Percentiles rank a stretch among this genome's conserved stretches.
Evolutionary conservation across 169 alveolate genomes (phyloP).

Genomic region (Miamiensis avidus): DNA sequence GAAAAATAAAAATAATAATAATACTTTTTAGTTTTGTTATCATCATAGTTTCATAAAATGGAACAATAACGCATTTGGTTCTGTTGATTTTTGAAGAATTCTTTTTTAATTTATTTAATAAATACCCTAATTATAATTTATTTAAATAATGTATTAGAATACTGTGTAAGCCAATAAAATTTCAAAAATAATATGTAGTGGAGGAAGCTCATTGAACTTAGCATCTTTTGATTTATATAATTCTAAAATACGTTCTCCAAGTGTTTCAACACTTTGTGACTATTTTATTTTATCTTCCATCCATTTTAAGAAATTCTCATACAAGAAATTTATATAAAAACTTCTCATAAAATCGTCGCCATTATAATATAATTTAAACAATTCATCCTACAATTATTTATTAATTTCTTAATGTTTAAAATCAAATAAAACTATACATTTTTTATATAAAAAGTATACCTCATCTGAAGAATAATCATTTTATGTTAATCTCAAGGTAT

Average conservation of each 20-base stretch:
- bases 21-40: not conserved
- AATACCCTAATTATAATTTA: not conserved
- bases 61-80: not conserved
- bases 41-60: conserved; percentile 5
- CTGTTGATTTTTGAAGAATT: not conserved
- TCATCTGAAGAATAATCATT: conserved; percentile 23
- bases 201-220: not conserved
- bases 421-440: not conserved
- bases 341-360: conserved; percentile 18
- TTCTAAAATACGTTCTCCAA: conserved; percentile 3
- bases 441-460: not conserved
- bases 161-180: conserved; percentile 2
- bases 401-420: too few relatives aligned
- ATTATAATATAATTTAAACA: not conserved
- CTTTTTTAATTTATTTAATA: not conserved
- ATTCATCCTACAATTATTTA: not conserved
- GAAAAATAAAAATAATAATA: not conserved
- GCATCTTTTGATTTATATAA: conserved; percentile 1
- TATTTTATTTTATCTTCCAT: not conserved
- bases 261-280: conserved; percentile 2
- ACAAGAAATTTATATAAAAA: conserved; percentile 11
- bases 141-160: too few relatives aligned
- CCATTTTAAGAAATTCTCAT: conserved; percentile 8
- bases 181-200: conserved; percentile 10
- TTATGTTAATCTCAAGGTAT: conserved; percentile 17